Evolutionary conservation across 495 filamentous ascomycete species (phyloP).

Genomic region (Venustampulla echinocandica): DNA sequence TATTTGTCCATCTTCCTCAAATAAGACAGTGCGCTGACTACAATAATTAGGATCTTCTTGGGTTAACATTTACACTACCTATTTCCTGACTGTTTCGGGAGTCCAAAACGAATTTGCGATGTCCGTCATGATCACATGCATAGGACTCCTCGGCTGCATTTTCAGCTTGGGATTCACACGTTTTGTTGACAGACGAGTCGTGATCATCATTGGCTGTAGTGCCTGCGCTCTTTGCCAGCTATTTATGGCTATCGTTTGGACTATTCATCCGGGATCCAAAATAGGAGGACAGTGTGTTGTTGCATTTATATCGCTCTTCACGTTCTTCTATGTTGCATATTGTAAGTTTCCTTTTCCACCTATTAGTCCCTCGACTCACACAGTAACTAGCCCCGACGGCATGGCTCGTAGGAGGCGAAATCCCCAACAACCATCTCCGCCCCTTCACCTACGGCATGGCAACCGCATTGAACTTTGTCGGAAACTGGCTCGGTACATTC

Average conservation of each 20-base stretch:
- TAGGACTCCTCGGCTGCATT: conserved; percentile 47
- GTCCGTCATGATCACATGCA: conserved; percentile 44
- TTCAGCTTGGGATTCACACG: conserved; percentile 45
- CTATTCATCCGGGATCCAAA: conserved; percentile 38
- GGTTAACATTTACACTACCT: conserved; percentile 45
- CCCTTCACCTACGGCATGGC: conserved; percentile 50
- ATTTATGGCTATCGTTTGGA: conserved; percentile 45
- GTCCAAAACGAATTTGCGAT: conserved; percentile 52
- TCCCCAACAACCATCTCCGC: conserved; percentile 44
- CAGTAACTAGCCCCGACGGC: conserved; percentile 39
- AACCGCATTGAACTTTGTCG: conserved; percentile 43
- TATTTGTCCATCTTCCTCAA: conserved; percentile 17
- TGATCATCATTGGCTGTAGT: conserved; percentile 44
- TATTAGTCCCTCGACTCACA: conserved; percentile 6
- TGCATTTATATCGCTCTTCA: no score
- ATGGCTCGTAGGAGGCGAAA: conserved; percentile 52
- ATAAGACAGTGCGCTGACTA: not conserved
- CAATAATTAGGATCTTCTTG: conserved; percentile 19
- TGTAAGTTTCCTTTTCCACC: conserved; percentile 14
- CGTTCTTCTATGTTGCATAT: conserved; percentile 45
- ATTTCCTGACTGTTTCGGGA: conserved; percentile 55
- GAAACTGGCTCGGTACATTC: conserved; percentile 48
- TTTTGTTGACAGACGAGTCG: conserved; percentile 40
- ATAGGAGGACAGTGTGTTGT: no score
- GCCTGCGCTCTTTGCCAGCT: conserved; percentile 46